These are phyloP conservation scores for Smallanthus sonchifolius DNA, from an alignment of 129 eudicot species.

Conservation along the genomic window DNA sequence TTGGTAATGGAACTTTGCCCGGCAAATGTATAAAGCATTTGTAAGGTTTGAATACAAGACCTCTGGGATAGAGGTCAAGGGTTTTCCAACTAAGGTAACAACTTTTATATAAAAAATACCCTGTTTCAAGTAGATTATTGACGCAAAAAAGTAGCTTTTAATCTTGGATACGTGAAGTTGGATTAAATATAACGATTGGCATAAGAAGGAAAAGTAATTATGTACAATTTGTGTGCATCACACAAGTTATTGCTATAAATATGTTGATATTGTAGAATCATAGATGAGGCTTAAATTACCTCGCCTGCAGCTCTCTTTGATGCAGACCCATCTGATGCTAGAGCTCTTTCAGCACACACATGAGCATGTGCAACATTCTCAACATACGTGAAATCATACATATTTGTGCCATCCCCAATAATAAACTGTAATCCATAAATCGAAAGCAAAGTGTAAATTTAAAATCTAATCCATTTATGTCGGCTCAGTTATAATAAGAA, in stretches of 20 bases:
- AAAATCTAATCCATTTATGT: not conserved
- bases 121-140: not conserved
- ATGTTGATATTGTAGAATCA: not conserved
- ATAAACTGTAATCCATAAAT: conserved; percentile 57
- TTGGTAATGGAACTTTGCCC: too few relatives aligned
- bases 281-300: conserved; percentile 35
- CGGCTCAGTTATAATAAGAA: not conserved
- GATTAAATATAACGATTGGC: not conserved
- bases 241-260: not conserved
- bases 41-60: too few relatives aligned
- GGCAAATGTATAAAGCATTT: too few relatives aligned
- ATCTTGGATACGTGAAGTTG: not conserved
- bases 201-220: not conserved
- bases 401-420: conserved; percentile 85
- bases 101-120: not conserved
- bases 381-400: conserved; percentile 94
- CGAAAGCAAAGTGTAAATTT: not conserved
- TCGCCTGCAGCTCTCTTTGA: conserved; percentile 86
- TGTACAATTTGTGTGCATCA: not conserved
- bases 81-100: too few relatives aligned
- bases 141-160: not conserved
- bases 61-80: too few relatives aligned
- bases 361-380: conserved; percentile 99
- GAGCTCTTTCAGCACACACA: conserved; percentile 96
- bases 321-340: conserved; percentile 75